A percentile compares a stretch with the other conserved stretches of the same genome.
These are phyloP conservation scores for Trifolium repens DNA, from an alignment of 306 rosid species.

Conservation along the genomic window DNA sequence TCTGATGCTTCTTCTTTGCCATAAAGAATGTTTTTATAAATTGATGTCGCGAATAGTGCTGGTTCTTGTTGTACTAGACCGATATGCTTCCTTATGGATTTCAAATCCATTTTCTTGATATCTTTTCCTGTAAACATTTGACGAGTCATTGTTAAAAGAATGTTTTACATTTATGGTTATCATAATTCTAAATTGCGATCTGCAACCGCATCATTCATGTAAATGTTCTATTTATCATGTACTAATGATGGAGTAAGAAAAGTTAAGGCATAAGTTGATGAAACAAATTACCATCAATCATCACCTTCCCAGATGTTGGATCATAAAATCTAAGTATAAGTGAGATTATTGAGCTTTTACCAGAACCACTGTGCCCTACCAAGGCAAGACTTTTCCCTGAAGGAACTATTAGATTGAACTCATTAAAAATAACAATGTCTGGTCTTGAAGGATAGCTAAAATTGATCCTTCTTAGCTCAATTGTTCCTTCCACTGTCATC, in stretches of 20 bases:
- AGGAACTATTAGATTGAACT: slow-evolving; percentile 65
- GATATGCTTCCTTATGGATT: slow-evolving; percentile 73
- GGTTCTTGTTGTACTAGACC: slow-evolving; percentile 96
- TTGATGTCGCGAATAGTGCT: slow-evolving; percentile 81
- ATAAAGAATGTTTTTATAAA: slow-evolving; percentile 76
- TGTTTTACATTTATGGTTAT: neutral
- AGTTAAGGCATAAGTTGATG: slow-evolving; percentile 8
- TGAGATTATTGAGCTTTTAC: slow-evolving; percentile 88
- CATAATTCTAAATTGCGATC: neutral
- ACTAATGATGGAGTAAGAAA: neutral
- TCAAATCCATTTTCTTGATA: slow-evolving; percentile 65
- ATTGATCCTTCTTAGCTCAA: slow-evolving; percentile 65
- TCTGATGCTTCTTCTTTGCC: slow-evolving; percentile 83
- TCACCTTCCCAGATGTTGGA: slow-evolving; percentile 74
- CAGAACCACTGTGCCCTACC: slow-evolving; percentile 94
- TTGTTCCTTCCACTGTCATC: slow-evolving; percentile 65
- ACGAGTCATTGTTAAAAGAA: slow-evolving; percentile 20
- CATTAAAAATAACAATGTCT: slow-evolving; percentile 66
- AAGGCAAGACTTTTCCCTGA: slow-evolving; percentile 74
- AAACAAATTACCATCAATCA: slow-evolving; percentile 74
- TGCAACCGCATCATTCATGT: too few species aligned
- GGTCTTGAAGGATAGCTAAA: slow-evolving; percentile 91
- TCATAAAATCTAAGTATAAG: slow-evolving; percentile 87
- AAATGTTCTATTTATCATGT: neutral
- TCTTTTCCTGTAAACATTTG: slow-evolving; percentile 67